Base-by-base conservation (phyloP, 306 rosid species). In the Clitoria ternatea region DNA sequence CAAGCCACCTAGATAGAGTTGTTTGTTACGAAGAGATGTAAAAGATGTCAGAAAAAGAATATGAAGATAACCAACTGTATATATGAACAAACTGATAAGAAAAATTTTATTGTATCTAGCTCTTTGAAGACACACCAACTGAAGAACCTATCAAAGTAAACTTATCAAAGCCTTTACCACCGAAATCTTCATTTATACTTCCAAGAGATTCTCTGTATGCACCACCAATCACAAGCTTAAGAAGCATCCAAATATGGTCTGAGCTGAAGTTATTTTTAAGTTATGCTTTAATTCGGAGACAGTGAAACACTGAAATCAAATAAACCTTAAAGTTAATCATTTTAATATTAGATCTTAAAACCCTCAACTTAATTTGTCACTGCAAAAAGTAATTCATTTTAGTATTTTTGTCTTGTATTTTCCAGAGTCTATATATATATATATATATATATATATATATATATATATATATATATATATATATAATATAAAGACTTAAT, bases 21-120 rank as follows among this genome's bases (percentile, higher is more conserved):
- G 32, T 49, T 26, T 29, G 13, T 56, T 54, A 39, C 13, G 66
- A 49, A 40, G 30, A 7, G 20, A 36, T 12, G 40, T 24, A 42
- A 68, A 49, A 63, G 11, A 63, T 44, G 75, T 57, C 14, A 20
- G 35, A 63, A 15, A 26, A 27, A 52, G 65, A 71, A 48, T 39
- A 61, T 36, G 81, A 71, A 64, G 52, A 82, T 32, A 70, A 33
- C 55, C 26, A 70, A 33, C 55, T 53, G 23, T 44, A 5, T 47
- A 53, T 81, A 52, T 61, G 66, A 64, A 64, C 56, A 64, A 72
- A 72, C 30, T 45, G 43, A 71, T 9, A 24, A 55, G 29, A 40
- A 55, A 78, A 35, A 3, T 53, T 60, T 35, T 52, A 20, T 53
- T 36, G 69, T 43, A 30, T 50, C 33, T 75, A 55, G 37, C 75